Conservation (phyloP, 2,329 filamentous ascomycete genomes). For the Grosmannia huntii region DNA sequence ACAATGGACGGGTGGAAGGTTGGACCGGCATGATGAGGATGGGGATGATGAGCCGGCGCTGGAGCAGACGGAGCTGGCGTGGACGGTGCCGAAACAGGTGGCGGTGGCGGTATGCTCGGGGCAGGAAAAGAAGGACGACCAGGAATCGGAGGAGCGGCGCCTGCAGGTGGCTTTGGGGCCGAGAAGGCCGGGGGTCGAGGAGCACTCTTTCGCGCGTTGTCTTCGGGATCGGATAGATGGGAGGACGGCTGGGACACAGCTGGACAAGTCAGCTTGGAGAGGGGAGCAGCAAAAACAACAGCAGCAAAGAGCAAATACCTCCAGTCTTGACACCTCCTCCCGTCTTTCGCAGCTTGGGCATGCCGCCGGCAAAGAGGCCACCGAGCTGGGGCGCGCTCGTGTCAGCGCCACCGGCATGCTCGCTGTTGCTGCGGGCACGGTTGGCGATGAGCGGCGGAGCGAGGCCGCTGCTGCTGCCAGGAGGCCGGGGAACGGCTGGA, state of each 20-base stretch:
- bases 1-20: conserved; percentile 41
- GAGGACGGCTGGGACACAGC: conserved; percentile 66
- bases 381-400: conserved; percentile 59
- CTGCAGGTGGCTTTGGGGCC: conserved; percentile 47
- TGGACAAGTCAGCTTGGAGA: conserved; percentile 13
- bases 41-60: too few relatives aligned
- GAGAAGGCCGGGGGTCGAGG: conserved; percentile 40
- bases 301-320: conserved; percentile 21
- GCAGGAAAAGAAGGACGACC: conserved; percentile 37
- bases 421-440: conserved; percentile 74
- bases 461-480: conserved; percentile 24
- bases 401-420: conserved; percentile 39
- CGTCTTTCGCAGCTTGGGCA: conserved; percentile 85
- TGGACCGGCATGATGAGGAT: neutral
- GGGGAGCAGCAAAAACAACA: neutral
- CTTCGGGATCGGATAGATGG: conserved; percentile 66
- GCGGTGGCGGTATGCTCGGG: conserved; percentile 9
- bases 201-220: conserved; percentile 41
- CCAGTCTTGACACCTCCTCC: conserved; percentile 70
- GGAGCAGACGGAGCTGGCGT: neutral
- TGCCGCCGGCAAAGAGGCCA: conserved; percentile 83
- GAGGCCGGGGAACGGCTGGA: conserved; percentile 64
- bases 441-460: conserved; percentile 61
- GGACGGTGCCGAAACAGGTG: neutral
- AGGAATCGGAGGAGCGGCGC: conserved; percentile 46